phyloP scores from a whole-genome alignment of 2,329 filamentous ascomycete genomes.

The Penicillium sp. region DNA sequence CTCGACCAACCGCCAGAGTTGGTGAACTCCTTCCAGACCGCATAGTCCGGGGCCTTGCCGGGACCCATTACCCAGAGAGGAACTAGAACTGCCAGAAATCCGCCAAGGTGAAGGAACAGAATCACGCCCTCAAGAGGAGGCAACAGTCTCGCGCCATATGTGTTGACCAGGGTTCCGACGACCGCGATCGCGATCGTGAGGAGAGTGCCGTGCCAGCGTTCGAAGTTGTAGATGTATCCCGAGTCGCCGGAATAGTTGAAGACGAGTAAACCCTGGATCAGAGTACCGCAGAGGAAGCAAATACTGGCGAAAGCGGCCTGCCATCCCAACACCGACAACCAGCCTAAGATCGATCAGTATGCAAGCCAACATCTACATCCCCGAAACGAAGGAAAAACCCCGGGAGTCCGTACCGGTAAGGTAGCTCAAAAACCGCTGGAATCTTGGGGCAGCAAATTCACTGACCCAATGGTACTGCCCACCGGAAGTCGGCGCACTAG shows the following conservation, averaged over 20 bases:
- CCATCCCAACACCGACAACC: slow-evolving; percentile 45
- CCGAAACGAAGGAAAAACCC: not conserved
- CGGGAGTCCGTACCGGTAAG: slow-evolving; percentile 32
- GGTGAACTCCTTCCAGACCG: slow-evolving; percentile 44
- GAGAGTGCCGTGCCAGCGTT: slow-evolving; percentile 48
- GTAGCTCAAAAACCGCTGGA: slow-evolving; percentile 41
- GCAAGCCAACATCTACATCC: not conserved
- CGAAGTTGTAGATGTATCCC: slow-evolving; percentile 25
- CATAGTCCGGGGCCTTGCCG: slow-evolving; percentile 23
- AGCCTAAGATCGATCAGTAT: slow-evolving; percentile 27
- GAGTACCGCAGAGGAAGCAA: slow-evolving; percentile 37
- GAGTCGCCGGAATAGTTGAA: slow-evolving; percentile 34
- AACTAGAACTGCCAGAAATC: slow-evolving; percentile 50
- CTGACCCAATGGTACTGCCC: slow-evolving; percentile 49
- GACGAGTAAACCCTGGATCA: slow-evolving; percentile 41
- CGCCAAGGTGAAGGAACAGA: slow-evolving; percentile 54
- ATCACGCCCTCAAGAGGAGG: slow-evolving; percentile 58
- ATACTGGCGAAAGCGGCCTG: slow-evolving; percentile 40
- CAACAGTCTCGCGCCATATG: slow-evolving; percentile 49
- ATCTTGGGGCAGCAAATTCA: slow-evolving; percentile 40
- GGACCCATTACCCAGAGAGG: slow-evolving; percentile 37
- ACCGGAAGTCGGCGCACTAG: slow-evolving; percentile 42
- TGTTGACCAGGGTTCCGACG: slow-evolving; percentile 57
- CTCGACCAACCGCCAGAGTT: slow-evolving; percentile 44
- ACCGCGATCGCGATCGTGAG: slow-evolving; percentile 54